Evolutionary conservation across 78 protist species (phyloP).

Genomic region (Paulinella micropora): DNA sequence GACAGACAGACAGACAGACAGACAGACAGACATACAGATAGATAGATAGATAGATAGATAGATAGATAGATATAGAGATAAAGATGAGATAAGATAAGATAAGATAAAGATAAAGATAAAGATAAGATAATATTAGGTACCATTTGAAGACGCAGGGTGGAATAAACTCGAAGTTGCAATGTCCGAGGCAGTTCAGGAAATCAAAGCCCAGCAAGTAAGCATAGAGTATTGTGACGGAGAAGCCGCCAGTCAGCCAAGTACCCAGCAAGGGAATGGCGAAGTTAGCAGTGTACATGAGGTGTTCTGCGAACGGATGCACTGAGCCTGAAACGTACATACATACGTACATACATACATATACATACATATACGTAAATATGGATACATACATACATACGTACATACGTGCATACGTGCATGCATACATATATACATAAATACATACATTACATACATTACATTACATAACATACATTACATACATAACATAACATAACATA

Average conservation of each 20-base stretch:
- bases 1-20: too few relatives aligned
- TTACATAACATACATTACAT: too few relatives aligned
- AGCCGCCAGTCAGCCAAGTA: background rate
- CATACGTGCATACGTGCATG: background rate
- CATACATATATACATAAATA: too few relatives aligned
- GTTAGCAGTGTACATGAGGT: slow-evolving; percentile 10
- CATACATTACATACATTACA: too few relatives aligned
- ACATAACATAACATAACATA: too few relatives aligned
- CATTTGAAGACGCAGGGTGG: background rate
- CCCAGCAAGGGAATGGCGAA: slow-evolving; percentile 8
- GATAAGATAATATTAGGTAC: too few relatives aligned
- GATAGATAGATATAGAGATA: too few relatives aligned
- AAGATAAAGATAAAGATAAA: too few relatives aligned
- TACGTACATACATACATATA: background rate
- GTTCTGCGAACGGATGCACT: background rate
- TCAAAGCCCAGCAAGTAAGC: background rate
- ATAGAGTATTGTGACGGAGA: background rate
- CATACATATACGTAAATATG: too few relatives aligned
- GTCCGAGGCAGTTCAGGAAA: background rate
- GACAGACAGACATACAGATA: too few relatives aligned
- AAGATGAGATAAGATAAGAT: too few relatives aligned
- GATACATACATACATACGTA: background rate
- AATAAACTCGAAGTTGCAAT: slow-evolving; percentile 4
- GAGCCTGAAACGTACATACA: background rate
- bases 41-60: too few relatives aligned